Evolutionary conservation across 1,284 basidiomycete species (phyloP).

Genomic region (Ceratobasidium sp.): DNA sequence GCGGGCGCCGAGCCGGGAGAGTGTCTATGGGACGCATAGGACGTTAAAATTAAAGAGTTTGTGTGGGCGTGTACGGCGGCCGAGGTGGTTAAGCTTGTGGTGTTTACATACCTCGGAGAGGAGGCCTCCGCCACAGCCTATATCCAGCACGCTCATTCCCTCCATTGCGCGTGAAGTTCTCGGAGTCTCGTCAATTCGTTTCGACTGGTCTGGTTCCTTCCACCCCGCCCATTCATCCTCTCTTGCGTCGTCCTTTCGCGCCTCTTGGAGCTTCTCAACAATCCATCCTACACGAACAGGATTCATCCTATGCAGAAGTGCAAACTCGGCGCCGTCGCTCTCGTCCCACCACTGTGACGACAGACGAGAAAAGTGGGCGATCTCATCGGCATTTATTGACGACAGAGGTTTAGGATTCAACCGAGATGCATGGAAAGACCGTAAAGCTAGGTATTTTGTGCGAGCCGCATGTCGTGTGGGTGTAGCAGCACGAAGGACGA

Average conservation of each 20-base stretch:
- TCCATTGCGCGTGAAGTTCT: conserved; percentile 58
- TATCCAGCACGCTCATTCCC: conserved; percentile 79
- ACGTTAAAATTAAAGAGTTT: conserved; percentile 11
- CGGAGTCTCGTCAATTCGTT: conserved; percentile 51
- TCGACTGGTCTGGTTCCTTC: conserved; percentile 49
- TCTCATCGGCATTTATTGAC: conserved; percentile 81
- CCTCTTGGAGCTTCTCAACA: conserved; percentile 77
- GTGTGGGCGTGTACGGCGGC: not conserved
- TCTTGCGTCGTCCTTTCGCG: conserved; percentile 63
- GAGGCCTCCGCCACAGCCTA: conserved; percentile 96
- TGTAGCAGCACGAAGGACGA: not conserved
- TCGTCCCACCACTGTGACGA: conserved; percentile 98
- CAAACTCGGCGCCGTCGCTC: conserved; percentile 81
- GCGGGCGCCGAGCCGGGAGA: conserved; percentile 87
- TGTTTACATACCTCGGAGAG: conserved; percentile 94
- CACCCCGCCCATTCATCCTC: conserved; percentile 51
- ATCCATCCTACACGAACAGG: conserved; percentile 88
- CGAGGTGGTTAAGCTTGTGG: conserved; percentile 46
- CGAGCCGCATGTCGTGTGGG: not conserved
- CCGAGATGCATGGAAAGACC: conserved; percentile 11
- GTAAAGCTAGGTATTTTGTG: no score
- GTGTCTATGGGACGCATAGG: conserved; percentile 63
- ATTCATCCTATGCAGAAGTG: conserved; percentile 94
- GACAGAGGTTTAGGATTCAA: conserved; percentile 36
- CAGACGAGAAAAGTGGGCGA: conserved; percentile 91